These are phyloP conservation scores for Coemansia sp. DNA, from an alignment of 192 early-diverging fungal species.

Conservation along the genomic window DNA sequence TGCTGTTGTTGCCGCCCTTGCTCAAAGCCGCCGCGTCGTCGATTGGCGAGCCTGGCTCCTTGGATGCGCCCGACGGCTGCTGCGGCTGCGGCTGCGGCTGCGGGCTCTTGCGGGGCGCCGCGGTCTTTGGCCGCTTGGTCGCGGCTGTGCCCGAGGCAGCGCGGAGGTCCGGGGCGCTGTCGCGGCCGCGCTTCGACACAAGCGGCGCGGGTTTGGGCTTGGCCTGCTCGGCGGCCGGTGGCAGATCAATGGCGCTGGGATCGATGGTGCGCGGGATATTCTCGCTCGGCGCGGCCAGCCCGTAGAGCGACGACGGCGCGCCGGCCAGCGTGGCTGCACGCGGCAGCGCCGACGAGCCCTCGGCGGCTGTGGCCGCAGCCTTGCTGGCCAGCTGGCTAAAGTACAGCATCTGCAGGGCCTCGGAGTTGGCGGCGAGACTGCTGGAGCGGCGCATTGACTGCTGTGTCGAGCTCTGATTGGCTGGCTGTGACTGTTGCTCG, in stretches of 20 bases:
- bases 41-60: neutral
- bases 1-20: slow-evolving; percentile 16
- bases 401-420: slow-evolving; percentile 50
- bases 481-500: neutral
- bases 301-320: slow-evolving; percentile 12
- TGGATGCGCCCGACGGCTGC: neutral
- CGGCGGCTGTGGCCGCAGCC: slow-evolving; percentile 16
- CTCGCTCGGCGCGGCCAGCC: slow-evolving; percentile 8
- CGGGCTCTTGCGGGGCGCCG: neutral
- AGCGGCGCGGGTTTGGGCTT: neutral
- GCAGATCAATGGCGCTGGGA: slow-evolving; percentile 44
- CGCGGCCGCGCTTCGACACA: neutral
- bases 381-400: slow-evolving; percentile 42
- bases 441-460: slow-evolving; percentile 5
- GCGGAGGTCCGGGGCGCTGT: neutral
- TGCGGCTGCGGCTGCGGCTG: neutral
- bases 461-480: neutral
- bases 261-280: slow-evolving; percentile 40
- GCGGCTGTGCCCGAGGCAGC: neutral
- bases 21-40: neutral
- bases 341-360: slow-evolving; percentile 11
- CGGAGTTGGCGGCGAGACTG: slow-evolving; percentile 3
- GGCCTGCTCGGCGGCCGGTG: neutral
- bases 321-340: slow-evolving; percentile 11
- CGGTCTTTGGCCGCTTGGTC: neutral